phyloP scores from a whole-genome alignment of 1,284 basidiomycete species.

The Cutaneotrichosporon cavernicola region DNA sequence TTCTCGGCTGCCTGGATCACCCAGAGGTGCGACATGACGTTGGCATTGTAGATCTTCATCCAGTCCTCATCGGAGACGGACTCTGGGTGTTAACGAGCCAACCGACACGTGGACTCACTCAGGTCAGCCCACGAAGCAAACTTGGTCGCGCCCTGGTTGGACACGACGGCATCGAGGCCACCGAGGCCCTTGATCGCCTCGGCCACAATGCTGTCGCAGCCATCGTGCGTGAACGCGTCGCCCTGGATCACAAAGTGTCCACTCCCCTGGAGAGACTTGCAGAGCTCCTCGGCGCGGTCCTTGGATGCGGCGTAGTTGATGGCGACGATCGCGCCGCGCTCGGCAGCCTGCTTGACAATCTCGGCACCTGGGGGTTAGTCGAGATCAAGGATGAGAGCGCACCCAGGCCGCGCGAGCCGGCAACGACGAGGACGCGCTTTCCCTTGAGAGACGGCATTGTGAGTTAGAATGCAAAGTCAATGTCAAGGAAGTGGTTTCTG shows the following conservation, averaged over 20 bases:
- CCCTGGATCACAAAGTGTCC: conserved; percentile 30
- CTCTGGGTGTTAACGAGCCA: conserved; percentile 16
- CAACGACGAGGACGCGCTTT: conserved; percentile 32
- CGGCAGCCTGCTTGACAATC: conserved; percentile 26
- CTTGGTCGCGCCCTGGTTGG: conserved; percentile 32
- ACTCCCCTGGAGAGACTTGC: conserved; percentile 19
- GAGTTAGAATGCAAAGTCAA: background rate
- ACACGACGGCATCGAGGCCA: conserved; percentile 30
- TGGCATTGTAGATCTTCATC: conserved; percentile 28
- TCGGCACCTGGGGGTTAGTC: conserved; percentile 21
- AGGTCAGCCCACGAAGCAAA: conserved; percentile 29
- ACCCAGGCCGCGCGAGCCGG: conserved; percentile 32
- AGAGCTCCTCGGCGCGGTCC: conserved; percentile 28
- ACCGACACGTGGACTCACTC: conserved; percentile 20
- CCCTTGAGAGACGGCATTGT: conserved; percentile 23
- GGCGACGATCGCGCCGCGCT: conserved; percentile 25
- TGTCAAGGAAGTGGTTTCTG: background rate
- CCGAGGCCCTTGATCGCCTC: conserved; percentile 25
- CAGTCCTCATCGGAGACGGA: conserved; percentile 29
- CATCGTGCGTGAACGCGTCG: conserved; percentile 29
- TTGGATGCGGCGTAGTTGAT: conserved; percentile 31
- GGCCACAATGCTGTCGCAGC: conserved; percentile 19
- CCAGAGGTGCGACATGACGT: conserved; percentile 33
- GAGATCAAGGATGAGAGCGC: conserved; percentile 4
- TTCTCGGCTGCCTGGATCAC: conserved; percentile 29